Percentiles rank a stretch among this genome's conserved stretches.
These are phyloP conservation scores for Davidsoniella eucalypti DNA, from an alignment of 2,329 filamentous ascomycete species.

Conservation along the genomic window DNA sequence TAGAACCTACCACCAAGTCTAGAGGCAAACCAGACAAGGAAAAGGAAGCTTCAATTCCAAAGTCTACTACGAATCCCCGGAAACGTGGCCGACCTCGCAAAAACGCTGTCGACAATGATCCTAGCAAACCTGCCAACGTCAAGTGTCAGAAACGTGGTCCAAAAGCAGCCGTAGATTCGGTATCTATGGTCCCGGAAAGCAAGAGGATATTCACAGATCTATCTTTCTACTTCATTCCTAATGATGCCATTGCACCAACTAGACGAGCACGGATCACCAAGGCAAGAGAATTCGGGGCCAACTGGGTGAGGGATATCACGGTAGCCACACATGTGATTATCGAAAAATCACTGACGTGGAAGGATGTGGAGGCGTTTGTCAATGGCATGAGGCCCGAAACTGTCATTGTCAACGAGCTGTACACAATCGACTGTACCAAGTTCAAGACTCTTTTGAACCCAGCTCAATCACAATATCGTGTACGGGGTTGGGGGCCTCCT, in stretches of 20 bases:
- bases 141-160: slow-evolving; percentile 16
- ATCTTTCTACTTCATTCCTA: slow-evolving; percentile 65
- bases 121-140: not conserved
- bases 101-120: not conserved
- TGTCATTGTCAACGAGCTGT: slow-evolving; percentile 49
- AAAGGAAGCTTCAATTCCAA: not conserved
- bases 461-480: slow-evolving; percentile 39
- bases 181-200: slow-evolving; percentile 25
- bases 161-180: slow-evolving; percentile 19
- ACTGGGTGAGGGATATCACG: slow-evolving; percentile 44
- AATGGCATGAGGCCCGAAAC: slow-evolving; percentile 17
- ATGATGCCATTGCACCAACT: slow-evolving; percentile 52
- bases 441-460: slow-evolving; percentile 42
- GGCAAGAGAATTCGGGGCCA: slow-evolving; percentile 57
- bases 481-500: slow-evolving; percentile 28
- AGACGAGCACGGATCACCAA: slow-evolving; percentile 58
- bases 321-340: slow-evolving; percentile 64
- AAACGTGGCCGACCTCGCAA: not conserved
- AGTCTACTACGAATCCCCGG: not conserved
- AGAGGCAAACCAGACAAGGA: not conserved
- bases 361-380: slow-evolving; percentile 39
- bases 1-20: not conserved
- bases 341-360: slow-evolving; percentile 49
- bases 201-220: slow-evolving; percentile 43
- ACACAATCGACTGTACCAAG: slow-evolving; percentile 50